Base-by-base conservation (phyloP, 306 rosid species). In the Rubus idaeus region DNA sequence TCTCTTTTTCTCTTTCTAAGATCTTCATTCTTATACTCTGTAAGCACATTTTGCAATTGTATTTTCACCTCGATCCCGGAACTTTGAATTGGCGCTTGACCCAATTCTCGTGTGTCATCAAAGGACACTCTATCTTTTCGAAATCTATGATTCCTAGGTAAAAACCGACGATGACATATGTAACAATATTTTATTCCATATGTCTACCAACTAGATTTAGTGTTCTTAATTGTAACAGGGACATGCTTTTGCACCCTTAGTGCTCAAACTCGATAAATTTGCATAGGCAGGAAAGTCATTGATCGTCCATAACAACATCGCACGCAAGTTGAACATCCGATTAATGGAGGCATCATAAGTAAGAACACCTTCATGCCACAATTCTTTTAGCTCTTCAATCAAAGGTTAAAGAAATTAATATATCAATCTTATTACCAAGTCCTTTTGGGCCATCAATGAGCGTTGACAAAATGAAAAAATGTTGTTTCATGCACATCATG, bases 401-500 rank as follows among this genome's bases (percentile, higher is more conserved):
- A 75, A 30, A 5, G 71, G 60, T 61, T 12, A 14, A 11, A 62
- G 66, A 17, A 10, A n/a, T n/a, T n/a, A n/a, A 75, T 3, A 47
- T 35, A 75, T 75, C 78, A 45, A 75, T 30, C 12, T 75, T 63
- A 47, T 47, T 62, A 4, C 71, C 12, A 21, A 8, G 57, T 10
- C 40, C 39, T 10, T 58, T n/a, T 0, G 45, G 35, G 7, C 77
- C 58, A 74, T 8, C 21, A 23, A 60, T 60, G 4, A 60, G 7
- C 2, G 26, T 13, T 0, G 35, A 74, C 21, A 57, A 44, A 5
- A 74, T 74, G 5, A 74, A 60, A 56, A 11, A 42, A 23, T 14
- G 68, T 6, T 74, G 57, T 17, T 60, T 74, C 45, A 74, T 57
- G 20, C 53, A 60, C 41, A 74, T n/a, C 58, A 74, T 3, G 45